Base-by-base conservation (phyloP, 108 stramenopile genomes). In the Phaeodactylum tricornutum region DNA sequence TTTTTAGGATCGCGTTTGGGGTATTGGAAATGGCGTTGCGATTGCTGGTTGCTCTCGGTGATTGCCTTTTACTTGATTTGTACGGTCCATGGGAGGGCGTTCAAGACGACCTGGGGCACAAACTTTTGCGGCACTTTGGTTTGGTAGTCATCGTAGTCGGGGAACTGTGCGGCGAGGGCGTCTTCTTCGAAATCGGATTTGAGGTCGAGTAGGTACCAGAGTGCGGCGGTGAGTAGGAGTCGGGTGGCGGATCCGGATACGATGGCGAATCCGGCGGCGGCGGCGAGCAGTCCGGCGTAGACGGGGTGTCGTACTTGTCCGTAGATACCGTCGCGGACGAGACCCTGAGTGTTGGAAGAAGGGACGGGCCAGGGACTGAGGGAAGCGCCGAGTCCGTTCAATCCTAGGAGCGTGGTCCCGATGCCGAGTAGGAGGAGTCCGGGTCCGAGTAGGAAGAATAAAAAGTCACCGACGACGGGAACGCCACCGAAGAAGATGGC, bases 221-320 rank as follows among this genome's bases (percentile, higher is more conserved):
- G 45, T 3, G 49, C 17, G 1, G 11, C 53, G 0, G 77, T 74
- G 11, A 79, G 53, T 1, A 84, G 26, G 20, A 79, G 26, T 9
- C 82, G 56, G 28, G 36, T 28, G 2, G 43, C 66, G 28, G 62
- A 68, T 25, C 63, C 72, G 0, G 77, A 72, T 8, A 58, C 29
- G 19, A 87, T 35, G 37, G 61, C 29, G 19, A 77, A 41, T 37
- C 84, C 84, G 3, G 34, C 21, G 49, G 47, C 51, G 30, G 45
- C 50, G n/a, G 37, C 27, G 27, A 87, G 24, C 24, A 75, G 23
- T 2, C 80, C 80, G 0, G 77, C 16, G 50, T 87, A 87, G 53
- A 87, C 80, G 6, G 84, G 84, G 57, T 87, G 84, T 22, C 84
- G 75, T 14, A 76, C 41, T 19, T 72, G 39, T 2, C 39, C 23